Conservation (phyloP, 495 filamentous ascomycete species). For the Penicillium bialowiezense region DNA sequence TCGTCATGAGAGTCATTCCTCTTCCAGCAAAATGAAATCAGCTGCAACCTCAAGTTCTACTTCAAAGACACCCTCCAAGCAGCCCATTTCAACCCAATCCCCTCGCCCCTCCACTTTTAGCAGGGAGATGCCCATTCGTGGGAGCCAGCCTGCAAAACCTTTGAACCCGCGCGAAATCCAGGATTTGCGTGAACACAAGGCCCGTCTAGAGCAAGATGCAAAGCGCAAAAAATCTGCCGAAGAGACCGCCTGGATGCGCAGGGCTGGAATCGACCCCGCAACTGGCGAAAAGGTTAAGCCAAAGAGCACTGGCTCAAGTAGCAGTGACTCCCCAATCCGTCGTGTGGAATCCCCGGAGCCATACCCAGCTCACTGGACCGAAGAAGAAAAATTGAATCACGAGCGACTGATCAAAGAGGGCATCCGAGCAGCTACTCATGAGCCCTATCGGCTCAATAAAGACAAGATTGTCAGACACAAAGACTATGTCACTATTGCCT, state of each 20-base stretch:
- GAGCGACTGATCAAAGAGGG: not conserved
- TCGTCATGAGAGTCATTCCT: no score
- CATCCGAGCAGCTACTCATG: not conserved
- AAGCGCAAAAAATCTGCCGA: not conserved
- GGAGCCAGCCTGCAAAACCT: not conserved
- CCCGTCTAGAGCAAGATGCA: not conserved
- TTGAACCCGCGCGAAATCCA: not conserved
- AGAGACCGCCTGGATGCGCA: not conserved
- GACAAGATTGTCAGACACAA: not conserved
- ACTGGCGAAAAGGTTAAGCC: not conserved
- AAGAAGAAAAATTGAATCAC: not conserved
- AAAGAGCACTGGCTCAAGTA: not conserved
- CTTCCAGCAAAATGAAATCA: not conserved
- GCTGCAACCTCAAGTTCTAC: not conserved
- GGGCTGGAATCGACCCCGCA: not conserved
- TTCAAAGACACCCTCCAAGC: not conserved
- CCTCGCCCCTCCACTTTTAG: not conserved
- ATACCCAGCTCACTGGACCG: not conserved
- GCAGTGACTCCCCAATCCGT: conserved; percentile 1
- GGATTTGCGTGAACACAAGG: not conserved
- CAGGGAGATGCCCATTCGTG: not conserved
- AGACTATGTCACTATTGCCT: not conserved
- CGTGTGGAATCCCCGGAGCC: not conserved
- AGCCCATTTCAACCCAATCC: not conserved
- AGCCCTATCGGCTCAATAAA: not conserved